phyloP scores from a whole-genome alignment of 148 eudicot species.

The Camellia lanceoleosa region DNA sequence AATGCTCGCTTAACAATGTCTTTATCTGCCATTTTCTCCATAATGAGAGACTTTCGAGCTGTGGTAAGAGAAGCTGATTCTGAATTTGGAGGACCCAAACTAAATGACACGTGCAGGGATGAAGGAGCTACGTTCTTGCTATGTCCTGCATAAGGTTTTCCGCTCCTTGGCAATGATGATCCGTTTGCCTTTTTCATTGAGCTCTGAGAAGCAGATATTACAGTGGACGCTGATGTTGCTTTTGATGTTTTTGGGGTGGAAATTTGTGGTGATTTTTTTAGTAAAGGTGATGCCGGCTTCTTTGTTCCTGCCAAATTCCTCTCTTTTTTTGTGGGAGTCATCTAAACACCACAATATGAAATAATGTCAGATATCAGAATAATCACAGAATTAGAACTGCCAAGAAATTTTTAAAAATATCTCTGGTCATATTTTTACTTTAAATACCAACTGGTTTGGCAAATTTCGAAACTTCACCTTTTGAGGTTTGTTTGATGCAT shows the following conservation, averaged over 20 bases:
- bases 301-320: conserved; percentile 24
- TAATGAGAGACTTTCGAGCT: conserved; percentile 65
- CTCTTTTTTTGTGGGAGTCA: conserved; percentile 37
- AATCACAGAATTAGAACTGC: neutral
- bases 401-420: neutral
- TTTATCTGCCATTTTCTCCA: conserved; percentile 98
- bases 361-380: conserved; percentile 17
- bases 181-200: conserved; percentile 42
- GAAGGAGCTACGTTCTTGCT: conserved; percentile 48
- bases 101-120: conserved; percentile 74
- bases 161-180: conserved; percentile 36
- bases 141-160: conserved; percentile 34
- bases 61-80: conserved; percentile 32
- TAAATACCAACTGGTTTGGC: neutral
- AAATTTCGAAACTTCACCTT: conserved; percentile 44
- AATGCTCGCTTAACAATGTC: conserved; percentile 91
- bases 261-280: conserved; percentile 40
- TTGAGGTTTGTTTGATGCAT: conserved; percentile 25
- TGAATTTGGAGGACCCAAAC: conserved; percentile 44
- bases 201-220: conserved; percentile 6
- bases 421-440: neutral
- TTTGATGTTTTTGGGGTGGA: conserved; percentile 47
- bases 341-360: conserved; percentile 29
- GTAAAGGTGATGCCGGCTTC: conserved; percentile 41
- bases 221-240: conserved; percentile 29